phyloP scores from a whole-genome alignment of 1,284 basidiomycete species.

The Cutaneotrichosporon arboriforme region DNA sequence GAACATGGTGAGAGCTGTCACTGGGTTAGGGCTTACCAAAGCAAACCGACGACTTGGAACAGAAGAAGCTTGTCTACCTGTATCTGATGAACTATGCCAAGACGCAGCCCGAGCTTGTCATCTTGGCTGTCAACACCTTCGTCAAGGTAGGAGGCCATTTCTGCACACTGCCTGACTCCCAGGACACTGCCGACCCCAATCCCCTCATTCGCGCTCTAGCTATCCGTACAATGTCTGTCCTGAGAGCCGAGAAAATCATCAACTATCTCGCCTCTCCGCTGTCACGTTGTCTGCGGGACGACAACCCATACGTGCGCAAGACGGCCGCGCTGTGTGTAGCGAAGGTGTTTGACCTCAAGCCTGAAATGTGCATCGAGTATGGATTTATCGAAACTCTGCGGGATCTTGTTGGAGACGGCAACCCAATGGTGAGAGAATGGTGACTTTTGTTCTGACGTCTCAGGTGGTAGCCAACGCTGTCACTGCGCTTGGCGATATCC shows the following conservation, averaged over 20 bases:
- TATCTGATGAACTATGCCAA: conserved; percentile 99
- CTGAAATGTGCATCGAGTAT: conserved; percentile 88
- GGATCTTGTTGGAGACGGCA: conserved; percentile 66
- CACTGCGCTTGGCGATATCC: conserved; percentile 92
- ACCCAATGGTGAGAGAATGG: conserved; percentile 70
- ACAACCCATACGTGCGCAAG: conserved; percentile 96
- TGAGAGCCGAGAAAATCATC: conserved; percentile 97
- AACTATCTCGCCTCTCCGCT: conserved; percentile 94
- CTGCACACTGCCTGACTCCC: conserved; percentile 25
- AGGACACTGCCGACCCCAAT: conserved; percentile 93
- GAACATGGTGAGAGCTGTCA: conserved; percentile 64
- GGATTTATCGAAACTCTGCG: conserved; percentile 85
- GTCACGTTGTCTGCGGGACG: conserved; percentile 82
- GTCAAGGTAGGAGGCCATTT: conserved; percentile 55
- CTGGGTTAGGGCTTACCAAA: conserved; percentile 17
- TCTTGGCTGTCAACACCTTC: conserved; percentile 97
- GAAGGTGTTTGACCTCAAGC: conserved; percentile 94
- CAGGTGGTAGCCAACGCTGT: conserved; percentile 93
- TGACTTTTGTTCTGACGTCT: background rate
- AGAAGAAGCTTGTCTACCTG: conserved; percentile 74
- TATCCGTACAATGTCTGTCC: conserved; percentile 95
- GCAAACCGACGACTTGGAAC: conserved; percentile 52
- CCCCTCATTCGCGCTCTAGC: conserved; percentile 93
- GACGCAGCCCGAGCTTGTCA: conserved; percentile 94
- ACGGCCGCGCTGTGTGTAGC: conserved; percentile 92